Conservation (phyloP, 352 stramenopile species). For the Pythium brachiatum region DNA sequence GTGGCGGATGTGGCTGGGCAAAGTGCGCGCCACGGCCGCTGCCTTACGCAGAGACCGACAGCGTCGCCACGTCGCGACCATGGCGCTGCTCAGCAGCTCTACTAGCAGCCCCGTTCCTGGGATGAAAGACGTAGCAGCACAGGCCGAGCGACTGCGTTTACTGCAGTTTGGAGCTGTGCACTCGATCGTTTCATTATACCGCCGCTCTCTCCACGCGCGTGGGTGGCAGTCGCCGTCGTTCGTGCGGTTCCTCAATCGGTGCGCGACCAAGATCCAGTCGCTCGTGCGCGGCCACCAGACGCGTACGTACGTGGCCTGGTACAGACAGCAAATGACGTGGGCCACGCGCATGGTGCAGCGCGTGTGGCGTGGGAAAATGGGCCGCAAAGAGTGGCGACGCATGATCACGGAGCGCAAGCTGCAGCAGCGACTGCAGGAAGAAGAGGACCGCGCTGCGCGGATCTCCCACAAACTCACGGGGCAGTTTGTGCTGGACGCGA, state of each 20-base stretch:
- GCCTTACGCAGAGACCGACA: conserved; percentile 37
- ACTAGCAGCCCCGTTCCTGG: neutral
- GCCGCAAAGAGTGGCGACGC: conserved; percentile 55
- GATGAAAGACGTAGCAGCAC: neutral
- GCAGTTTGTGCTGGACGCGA: conserved; percentile 53
- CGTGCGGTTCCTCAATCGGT: conserved; percentile 39
- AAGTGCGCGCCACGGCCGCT: conserved; percentile 42
- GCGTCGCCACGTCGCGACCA: conserved; percentile 32
- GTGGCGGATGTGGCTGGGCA: conserved; percentile 79
- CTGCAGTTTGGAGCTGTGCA: conserved; percentile 58
- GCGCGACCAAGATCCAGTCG: conserved; percentile 57
- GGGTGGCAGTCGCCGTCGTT: conserved; percentile 58
- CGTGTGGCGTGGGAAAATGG: conserved; percentile 55
- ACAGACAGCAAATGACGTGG: conserved; percentile 29
- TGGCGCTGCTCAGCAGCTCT: conserved; percentile 17
- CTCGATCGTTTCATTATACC: conserved; percentile 47
- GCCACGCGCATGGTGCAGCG: conserved; percentile 48
- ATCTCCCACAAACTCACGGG: conserved; percentile 60
- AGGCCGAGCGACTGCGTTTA: conserved; percentile 23
- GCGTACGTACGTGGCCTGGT: conserved; percentile 32
- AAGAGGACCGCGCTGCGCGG: conserved; percentile 54
- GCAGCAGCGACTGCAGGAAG: conserved; percentile 46
- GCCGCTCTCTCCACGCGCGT: conserved; percentile 38
- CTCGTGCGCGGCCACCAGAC: conserved; percentile 50
- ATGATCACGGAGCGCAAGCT: conserved; percentile 43